A percentile compares a stretch with the other conserved stretches of the same genome.
Evolutionary conservation across 768 basidiomycete genomes (phyloP).

Genomic region (Boletus edulis): DNA sequence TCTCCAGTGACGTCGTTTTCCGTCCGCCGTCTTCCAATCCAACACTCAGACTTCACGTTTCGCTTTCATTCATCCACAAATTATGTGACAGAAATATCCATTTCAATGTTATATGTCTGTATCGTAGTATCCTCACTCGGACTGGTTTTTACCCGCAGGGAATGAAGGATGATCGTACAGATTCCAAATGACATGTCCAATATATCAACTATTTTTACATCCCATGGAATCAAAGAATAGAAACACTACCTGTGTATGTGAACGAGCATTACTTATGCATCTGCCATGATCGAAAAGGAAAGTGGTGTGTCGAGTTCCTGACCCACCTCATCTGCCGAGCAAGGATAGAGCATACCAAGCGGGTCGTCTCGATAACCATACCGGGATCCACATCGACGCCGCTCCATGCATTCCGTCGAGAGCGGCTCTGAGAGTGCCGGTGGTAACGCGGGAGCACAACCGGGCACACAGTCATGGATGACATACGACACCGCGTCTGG

Average conservation of each 20-base stretch:
- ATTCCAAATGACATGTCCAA: slow-evolving; percentile 10
- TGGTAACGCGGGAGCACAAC: no score
- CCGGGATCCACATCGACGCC: not conserved
- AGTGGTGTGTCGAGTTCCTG: slow-evolving; percentile 1
- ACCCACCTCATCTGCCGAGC: slow-evolving; percentile 5
- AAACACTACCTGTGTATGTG: not conserved
- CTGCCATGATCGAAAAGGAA: slow-evolving; percentile 3
- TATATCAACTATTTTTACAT: no score
- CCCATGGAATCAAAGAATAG: not conserved
- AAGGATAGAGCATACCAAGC: no score
- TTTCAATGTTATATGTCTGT: slow-evolving; percentile 26
- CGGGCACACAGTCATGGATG: no score
- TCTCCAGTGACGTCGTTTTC: no score
- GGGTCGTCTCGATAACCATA: not conserved
- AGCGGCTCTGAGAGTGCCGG: no score
- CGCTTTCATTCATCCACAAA: slow-evolving; percentile 9
- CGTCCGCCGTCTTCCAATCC: slow-evolving; percentile 26
- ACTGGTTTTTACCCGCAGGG: slow-evolving; percentile 23
- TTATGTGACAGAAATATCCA: slow-evolving; percentile 30
- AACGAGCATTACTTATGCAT: not conserved
- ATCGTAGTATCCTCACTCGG: slow-evolving; percentile 25
- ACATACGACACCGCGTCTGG: no score
- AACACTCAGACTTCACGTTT: not conserved
- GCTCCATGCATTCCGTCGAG: not conserved
- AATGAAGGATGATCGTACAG: slow-evolving; percentile 30